Evolutionary conservation across 2,329 filamentous ascomycete genomes (phyloP).

Genomic region (Diaporthe vexans): DNA sequence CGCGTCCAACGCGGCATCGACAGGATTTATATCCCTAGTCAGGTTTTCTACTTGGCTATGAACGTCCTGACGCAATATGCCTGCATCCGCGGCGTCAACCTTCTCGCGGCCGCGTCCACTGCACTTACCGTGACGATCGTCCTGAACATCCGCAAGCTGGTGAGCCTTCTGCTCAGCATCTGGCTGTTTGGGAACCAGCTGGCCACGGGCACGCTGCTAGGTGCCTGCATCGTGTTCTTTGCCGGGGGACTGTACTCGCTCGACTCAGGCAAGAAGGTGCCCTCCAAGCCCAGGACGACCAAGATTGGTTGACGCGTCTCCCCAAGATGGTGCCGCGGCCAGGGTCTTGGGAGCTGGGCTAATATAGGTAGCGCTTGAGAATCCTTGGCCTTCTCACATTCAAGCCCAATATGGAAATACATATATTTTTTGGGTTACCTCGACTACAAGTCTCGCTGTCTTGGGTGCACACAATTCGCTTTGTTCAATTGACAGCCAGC

Average conservation of each 20-base stretch:
- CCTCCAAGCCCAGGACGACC: slow-evolving; percentile 47
- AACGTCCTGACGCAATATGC: slow-evolving; percentile 94
- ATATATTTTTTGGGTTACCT: slow-evolving; percentile 19
- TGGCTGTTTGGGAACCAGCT: slow-evolving; percentile 93
- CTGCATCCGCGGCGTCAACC: slow-evolving; percentile 95
- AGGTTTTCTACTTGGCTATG: slow-evolving; percentile 77
- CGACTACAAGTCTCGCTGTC: slow-evolving; percentile 1
- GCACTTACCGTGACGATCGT: slow-evolving; percentile 97
- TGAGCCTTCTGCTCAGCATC: slow-evolving; percentile 91
- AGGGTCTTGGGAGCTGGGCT: neutral
- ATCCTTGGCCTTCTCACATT: slow-evolving; percentile 33
- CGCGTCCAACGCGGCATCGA: slow-evolving; percentile 55
- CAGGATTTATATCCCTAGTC: slow-evolving; percentile 70
- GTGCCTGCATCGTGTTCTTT: slow-evolving; percentile 88
- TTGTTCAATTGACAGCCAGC: neutral
- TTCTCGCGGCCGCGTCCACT: slow-evolving; percentile 89
- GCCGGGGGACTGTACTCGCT: slow-evolving; percentile 93
- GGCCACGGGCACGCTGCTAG: slow-evolving; percentile 80
- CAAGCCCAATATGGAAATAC: slow-evolving; percentile 37
- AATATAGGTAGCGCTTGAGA: slow-evolving; percentile 28
- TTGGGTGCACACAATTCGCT: too few species aligned
- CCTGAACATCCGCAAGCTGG: slow-evolving; percentile 92
- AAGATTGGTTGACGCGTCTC: slow-evolving; percentile 46
- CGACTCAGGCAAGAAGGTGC: slow-evolving; percentile 66
- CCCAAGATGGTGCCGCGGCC: neutral